phyloP scores from a whole-genome alignment of 257 asterid genomes.

The Avicennia marina region DNA sequence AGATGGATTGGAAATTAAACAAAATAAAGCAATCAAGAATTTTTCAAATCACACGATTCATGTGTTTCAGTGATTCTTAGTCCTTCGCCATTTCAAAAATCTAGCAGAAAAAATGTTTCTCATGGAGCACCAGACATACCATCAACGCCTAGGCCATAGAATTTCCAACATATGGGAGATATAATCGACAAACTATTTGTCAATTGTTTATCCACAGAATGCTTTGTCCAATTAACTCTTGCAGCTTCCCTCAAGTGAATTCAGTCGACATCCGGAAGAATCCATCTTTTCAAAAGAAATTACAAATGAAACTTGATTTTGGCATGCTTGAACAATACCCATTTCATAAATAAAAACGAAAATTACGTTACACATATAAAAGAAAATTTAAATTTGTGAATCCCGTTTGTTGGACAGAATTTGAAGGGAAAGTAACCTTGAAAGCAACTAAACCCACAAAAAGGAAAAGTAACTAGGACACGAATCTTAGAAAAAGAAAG shows the following conservation, averaged over 20 bases:
- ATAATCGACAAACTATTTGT: background rate
- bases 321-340: background rate
- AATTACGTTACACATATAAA: background rate
- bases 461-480: background rate
- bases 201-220: no score
- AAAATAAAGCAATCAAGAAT: background rate
- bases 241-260: no score
- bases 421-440: slow-evolving; percentile 9
- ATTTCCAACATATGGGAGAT: background rate
- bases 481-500: background rate
- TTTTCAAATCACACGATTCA: background rate
- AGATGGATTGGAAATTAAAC: background rate
- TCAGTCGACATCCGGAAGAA: background rate
- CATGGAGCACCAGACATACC: background rate
- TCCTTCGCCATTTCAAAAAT: background rate
- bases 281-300: background rate
- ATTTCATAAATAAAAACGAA: background rate
- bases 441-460: slow-evolving; percentile 1
- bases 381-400: background rate
- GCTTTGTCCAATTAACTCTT: no score
- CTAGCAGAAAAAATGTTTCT: background rate
- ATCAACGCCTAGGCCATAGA: background rate
- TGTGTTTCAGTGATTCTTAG: background rate
- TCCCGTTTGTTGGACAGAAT: no score
- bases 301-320: background rate